A percentile compares a stretch with the other conserved stretches of the same genome.
Conservation (phyloP, 2,329 filamentous ascomycete species). For the Huntiella omanensis region DNA sequence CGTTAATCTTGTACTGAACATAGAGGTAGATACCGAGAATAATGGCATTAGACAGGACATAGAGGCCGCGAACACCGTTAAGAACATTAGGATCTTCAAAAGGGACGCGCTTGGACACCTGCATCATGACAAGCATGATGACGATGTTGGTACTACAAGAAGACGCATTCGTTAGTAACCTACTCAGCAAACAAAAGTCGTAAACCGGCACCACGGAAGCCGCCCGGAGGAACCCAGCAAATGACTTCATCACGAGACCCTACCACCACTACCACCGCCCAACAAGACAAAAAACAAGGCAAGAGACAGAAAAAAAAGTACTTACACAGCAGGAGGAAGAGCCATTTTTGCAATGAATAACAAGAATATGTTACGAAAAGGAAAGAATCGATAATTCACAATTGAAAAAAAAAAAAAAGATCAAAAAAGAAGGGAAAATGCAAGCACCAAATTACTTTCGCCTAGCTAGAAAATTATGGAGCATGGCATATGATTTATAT, state of each 20-base stretch:
- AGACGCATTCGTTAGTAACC: not conserved
- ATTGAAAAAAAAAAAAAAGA: constrained; percentile 1
- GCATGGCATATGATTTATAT: too few relatives aligned
- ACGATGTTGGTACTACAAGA: constrained; percentile 61
- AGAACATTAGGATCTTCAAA: constrained; percentile 63
- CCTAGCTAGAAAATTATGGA: too few relatives aligned
- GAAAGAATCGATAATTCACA: not conserved
- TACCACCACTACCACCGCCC: not conserved
- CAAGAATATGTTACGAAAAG: not conserved
- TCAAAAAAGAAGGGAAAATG: not conserved
- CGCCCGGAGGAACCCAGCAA: too few relatives aligned
- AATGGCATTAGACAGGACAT: constrained; percentile 51
- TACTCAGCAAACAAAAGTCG: not conserved
- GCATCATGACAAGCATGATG: constrained; percentile 96
- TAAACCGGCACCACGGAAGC: too few relatives aligned
- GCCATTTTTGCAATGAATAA: constrained; percentile 11
- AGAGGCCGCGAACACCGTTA: constrained; percentile 35
- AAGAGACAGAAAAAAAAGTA: not conserved
- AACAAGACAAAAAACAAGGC: not conserved
- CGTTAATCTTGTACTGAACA: constrained; percentile 69
- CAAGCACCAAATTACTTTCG: too few relatives aligned
- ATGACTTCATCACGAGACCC: too few relatives aligned
- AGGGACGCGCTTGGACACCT: constrained; percentile 86
- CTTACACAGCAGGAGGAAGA: constrained; percentile 13
- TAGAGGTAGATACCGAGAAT: constrained; percentile 75